phyloP scores from a whole-genome alignment of 2,329 filamentous ascomycete species.

The Blumeria graminis region DNA sequence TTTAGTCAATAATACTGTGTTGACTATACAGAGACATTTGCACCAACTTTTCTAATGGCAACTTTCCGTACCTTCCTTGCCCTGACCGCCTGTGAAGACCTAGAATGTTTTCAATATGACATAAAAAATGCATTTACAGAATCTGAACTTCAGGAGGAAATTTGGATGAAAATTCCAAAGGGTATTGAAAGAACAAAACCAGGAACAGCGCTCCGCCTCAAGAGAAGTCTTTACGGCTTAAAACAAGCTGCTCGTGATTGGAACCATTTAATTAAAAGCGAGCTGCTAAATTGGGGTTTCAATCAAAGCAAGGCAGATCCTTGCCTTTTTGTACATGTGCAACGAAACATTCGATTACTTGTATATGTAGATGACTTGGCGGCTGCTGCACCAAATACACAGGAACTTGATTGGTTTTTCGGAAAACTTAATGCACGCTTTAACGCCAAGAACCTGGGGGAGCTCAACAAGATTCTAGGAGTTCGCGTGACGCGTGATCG shows the following conservation, averaged over 20 bases:
- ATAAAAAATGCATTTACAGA: neutral
- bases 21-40: neutral
- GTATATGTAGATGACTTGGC: neutral
- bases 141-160: neutral
- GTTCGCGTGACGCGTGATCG: neutral
- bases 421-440: no score
- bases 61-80: neutral
- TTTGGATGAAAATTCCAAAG: neutral
- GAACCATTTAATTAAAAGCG: neutral
- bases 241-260: neutral
- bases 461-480: neutral
- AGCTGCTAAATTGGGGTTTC: neutral
- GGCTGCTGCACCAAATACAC: no score
- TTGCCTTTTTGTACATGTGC: neutral
- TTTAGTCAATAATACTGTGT: neutral
- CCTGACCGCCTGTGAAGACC: neutral
- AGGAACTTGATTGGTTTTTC: no score
- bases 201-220: neutral
- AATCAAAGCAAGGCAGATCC: neutral
- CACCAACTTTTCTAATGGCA: neutral
- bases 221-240: neutral
- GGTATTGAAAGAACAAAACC: neutral
- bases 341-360: neutral
- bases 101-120: neutral
- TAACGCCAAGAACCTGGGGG: no score